Conservation (phyloP, 805 yeast genomes). For the Danielia oregonensis region DNA sequence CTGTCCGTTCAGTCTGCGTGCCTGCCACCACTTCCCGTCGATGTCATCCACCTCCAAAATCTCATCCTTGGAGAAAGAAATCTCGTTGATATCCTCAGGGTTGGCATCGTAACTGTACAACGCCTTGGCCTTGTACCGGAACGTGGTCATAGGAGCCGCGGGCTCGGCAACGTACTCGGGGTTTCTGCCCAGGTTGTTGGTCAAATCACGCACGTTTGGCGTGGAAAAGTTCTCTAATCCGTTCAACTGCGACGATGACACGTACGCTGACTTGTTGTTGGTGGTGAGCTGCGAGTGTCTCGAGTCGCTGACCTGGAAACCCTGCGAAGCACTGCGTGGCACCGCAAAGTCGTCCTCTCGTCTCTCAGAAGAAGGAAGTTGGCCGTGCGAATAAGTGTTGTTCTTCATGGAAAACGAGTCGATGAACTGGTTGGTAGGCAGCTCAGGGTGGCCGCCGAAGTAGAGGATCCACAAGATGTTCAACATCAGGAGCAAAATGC, state of each 20-base stretch:
- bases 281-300: conserved; percentile 33
- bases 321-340: conserved; percentile 15
- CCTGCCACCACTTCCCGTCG: conserved; percentile 99
- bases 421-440: conserved; percentile 80
- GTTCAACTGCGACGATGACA: conserved; percentile 54
- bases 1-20: conserved; percentile 82
- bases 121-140: conserved; percentile 84
- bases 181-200: conserved; percentile 16
- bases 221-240: conserved; percentile 56
- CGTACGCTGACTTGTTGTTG: conserved; percentile 32
- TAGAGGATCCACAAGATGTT: conserved; percentile 84
- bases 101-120: conserved; percentile 84
- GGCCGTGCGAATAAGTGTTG: conserved; percentile 31
- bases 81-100: conserved; percentile 89
- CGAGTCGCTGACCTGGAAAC: conserved; percentile 30
- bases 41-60: conserved; percentile 88
- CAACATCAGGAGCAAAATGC: conserved; percentile 74
- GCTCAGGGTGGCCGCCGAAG: conserved; percentile 85
- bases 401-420: conserved; percentile 73
- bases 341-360: conserved; percentile 22
- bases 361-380: conserved; percentile 22
- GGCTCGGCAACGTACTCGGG: conserved; percentile 12
- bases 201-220: conserved; percentile 34
- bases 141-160: conserved; percentile 28
- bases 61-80: conserved; percentile 88